Percentiles rank a stretch among this genome's conserved stretches.
Conservation (phyloP, 768 basidiomycete genomes). For the Boletus vinaceobasis region DNA sequence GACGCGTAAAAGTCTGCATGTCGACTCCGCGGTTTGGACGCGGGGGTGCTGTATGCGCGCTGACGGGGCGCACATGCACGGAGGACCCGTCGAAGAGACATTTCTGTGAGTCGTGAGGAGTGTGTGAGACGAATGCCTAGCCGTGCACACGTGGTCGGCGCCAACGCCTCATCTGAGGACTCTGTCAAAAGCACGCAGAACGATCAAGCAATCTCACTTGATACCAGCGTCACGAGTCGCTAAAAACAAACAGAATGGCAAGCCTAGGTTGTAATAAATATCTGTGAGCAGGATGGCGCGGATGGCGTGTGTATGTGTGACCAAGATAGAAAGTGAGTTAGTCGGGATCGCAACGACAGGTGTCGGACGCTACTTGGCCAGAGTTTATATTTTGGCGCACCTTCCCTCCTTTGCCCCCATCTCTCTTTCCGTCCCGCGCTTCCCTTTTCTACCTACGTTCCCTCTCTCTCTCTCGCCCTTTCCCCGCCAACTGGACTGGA, state of each 20-base stretch:
- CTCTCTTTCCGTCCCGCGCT: background rate
- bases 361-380: background rate
- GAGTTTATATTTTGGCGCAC: background rate
- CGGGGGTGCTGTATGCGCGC: constrained; percentile 10
- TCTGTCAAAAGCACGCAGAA: background rate
- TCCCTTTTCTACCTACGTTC: background rate
- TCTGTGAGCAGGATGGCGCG: background rate
- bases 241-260: too few species aligned
- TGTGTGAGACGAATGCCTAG: too few species aligned
- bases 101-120: background rate
- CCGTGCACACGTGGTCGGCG: background rate
- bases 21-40: constrained; percentile 32
- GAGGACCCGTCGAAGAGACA: background rate
- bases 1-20: constrained; percentile 70
- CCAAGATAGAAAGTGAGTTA: constrained; percentile 12
- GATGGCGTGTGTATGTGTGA: constrained; percentile 8
- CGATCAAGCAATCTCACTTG: too few species aligned
- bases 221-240: too few species aligned
- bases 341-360: constrained; percentile 4
- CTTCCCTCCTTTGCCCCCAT: background rate
- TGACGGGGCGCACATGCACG: background rate
- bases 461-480: background rate
- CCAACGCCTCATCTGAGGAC: too few species aligned
- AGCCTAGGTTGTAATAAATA: background rate
- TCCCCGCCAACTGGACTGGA: constrained; percentile 7